Evolutionary conservation across 345 rosid species (phyloP).

Genomic region (Lepidium africanum): DNA sequence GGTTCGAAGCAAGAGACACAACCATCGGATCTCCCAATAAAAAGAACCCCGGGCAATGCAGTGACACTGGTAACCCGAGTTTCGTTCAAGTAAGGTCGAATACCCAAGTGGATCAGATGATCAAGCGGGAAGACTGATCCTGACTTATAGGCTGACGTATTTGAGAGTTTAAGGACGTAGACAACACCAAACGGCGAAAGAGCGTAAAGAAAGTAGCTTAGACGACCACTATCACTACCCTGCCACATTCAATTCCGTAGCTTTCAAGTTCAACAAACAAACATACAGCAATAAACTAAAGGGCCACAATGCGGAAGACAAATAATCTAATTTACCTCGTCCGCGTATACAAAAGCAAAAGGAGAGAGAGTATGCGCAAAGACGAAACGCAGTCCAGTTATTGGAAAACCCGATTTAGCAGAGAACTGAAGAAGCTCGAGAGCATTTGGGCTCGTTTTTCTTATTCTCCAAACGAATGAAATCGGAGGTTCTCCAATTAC

Average conservation of each 20-base stretch:
- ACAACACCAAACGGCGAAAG: constrained; percentile 62
- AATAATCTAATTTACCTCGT: constrained; percentile 29
- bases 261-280: neutral
- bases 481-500: constrained; percentile 36
- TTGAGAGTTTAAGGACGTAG: constrained; percentile 45
- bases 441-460: constrained; percentile 33
- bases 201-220: constrained; percentile 44
- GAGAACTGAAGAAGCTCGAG: constrained; percentile 66
- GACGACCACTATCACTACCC: constrained; percentile 25
- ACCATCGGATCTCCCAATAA: constrained; percentile 65
- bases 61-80: constrained; percentile 44
- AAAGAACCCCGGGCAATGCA: constrained; percentile 50
- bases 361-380: constrained; percentile 60
- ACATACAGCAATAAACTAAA: neutral
- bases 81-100: constrained; percentile 29
- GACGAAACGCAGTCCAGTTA: constrained; percentile 51
- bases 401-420: constrained; percentile 37
- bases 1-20: constrained; percentile 55
- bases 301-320: neutral
- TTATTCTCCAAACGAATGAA: constrained; percentile 55
- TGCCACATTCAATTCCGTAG: constrained; percentile 22
- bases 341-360: constrained; percentile 49
- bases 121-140: constrained; percentile 38
- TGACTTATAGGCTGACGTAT: constrained; percentile 37
- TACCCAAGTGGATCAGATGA: constrained; percentile 42